A percentile compares a stretch with the other conserved stretches of the same genome.
These are phyloP conservation scores for Cupressus sempervirens DNA, from an alignment of 75 land plant genomes.

Conservation along the genomic window DNA sequence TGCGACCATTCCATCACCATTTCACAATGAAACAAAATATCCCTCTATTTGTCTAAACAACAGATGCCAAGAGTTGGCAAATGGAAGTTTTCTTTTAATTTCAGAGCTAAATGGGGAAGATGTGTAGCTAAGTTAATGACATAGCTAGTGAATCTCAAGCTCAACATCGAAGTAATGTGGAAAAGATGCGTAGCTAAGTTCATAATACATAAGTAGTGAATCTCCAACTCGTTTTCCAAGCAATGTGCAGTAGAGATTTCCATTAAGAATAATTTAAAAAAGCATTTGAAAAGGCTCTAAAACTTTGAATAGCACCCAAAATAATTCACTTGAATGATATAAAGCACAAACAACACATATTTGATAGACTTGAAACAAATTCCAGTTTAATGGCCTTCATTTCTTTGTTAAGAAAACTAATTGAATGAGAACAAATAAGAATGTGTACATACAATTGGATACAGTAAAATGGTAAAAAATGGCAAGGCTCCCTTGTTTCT, in stretches of 20 bases:
- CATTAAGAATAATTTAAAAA: neutral
- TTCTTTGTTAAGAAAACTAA: neutral
- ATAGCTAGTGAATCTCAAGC: neutral
- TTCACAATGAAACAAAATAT: too few species aligned
- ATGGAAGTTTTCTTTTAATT: neutral
- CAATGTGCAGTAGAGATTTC: neutral
- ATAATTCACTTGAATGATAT: neutral
- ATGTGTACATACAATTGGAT: neutral
- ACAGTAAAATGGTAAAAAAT: slow-evolving; percentile 2
- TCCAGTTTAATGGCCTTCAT: neutral
- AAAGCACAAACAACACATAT: neutral
- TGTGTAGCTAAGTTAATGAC: neutral
- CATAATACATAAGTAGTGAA: neutral
- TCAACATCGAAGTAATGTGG: neutral
- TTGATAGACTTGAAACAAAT: neutral
- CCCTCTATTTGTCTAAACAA: too few species aligned
- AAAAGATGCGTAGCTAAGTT: neutral
- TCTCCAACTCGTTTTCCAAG: neutral
- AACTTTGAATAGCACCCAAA: neutral
- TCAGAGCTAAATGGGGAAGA: neutral
- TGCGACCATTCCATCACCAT: too few species aligned
- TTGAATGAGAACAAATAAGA: neutral
- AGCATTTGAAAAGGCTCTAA: neutral
- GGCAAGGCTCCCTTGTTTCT: slow-evolving; percentile 1
- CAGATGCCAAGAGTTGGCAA: neutral